Conservation (phyloP, 2,329 filamentous ascomycete genomes). For the Penicillium sp. region DNA sequence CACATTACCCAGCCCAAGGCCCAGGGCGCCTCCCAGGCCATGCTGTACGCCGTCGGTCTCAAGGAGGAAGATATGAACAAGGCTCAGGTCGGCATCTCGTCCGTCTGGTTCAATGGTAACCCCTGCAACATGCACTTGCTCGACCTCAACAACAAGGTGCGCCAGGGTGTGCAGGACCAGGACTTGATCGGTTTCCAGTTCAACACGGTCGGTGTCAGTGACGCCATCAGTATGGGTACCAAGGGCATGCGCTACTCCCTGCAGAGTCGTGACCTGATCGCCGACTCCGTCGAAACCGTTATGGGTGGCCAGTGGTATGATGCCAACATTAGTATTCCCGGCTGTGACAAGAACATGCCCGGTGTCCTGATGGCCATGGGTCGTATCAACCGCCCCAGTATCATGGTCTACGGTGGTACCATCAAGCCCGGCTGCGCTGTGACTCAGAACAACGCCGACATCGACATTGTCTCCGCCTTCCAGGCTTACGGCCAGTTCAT, state of each 20-base stretch:
- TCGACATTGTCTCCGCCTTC: conserved; percentile 97
- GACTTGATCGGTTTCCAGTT: conserved; percentile 93
- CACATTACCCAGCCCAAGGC: conserved; percentile 95
- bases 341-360: conserved; percentile 99
- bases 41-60: conserved; percentile 95
- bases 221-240: conserved; percentile 98
- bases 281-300: conserved; percentile 97
- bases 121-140: conserved; percentile 99
- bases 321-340: conserved; percentile 91
- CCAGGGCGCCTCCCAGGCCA: conserved; percentile 96
- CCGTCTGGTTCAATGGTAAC: conserved; percentile 97
- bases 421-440: conserved; percentile 87
- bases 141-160: conserved; percentile 78
- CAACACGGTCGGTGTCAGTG: conserved; percentile 97
- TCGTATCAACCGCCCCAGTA: conserved; percentile 83
- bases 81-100: conserved; percentile 95
- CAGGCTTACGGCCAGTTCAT: conserved; percentile 97
- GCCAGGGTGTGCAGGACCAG: conserved; percentile 68
- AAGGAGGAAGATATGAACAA: conserved; percentile 87
- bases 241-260: conserved; percentile 94
- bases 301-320: conserved; percentile 99
- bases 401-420: conserved; percentile 97
- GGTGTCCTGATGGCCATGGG: conserved; percentile 92
- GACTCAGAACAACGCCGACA: conserved; percentile 68
- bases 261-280: conserved; percentile 93